These are phyloP conservation scores for Fusarium sororula DNA, from an alignment of 2,329 filamentous ascomycete species.

Conservation along the genomic window DNA sequence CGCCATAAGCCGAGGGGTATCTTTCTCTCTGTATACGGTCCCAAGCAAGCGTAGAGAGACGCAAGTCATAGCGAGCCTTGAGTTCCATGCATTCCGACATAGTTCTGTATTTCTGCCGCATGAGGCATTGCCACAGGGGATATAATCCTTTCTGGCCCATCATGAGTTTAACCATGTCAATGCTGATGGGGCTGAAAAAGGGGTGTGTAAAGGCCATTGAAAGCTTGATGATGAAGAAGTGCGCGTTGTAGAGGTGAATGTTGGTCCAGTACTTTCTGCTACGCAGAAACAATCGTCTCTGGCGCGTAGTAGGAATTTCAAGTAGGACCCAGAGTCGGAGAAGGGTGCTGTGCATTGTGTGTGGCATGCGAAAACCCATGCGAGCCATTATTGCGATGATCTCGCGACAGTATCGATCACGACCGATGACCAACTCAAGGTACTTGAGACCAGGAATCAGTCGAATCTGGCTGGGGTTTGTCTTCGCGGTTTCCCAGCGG, in stretches of 20 bases:
- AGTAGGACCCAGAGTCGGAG: slow-evolving; percentile 79
- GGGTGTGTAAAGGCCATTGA: slow-evolving; percentile 75
- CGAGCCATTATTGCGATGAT: slow-evolving; percentile 70
- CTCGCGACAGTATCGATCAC: slow-evolving; percentile 65
- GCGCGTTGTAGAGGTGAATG: slow-evolving; percentile 67
- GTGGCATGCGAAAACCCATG: slow-evolving; percentile 65
- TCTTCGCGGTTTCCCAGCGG: slow-evolving; percentile 3
- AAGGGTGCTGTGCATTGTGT: slow-evolving; percentile 56
- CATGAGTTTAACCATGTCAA: slow-evolving; percentile 64
- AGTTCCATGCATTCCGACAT: slow-evolving; percentile 63
- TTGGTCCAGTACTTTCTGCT: slow-evolving; percentile 65
- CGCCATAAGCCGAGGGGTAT: slow-evolving; percentile 54
- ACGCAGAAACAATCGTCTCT: slow-evolving; percentile 64
- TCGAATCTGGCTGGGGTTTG: slow-evolving; percentile 48
- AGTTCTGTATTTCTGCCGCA: slow-evolving; percentile 61
- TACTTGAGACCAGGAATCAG: slow-evolving; percentile 72
- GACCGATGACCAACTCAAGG: slow-evolving; percentile 71
- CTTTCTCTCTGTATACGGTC: slow-evolving; percentile 30
- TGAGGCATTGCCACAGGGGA: slow-evolving; percentile 68
- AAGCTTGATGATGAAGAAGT: slow-evolving; percentile 76
- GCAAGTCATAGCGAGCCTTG: slow-evolving; percentile 66
- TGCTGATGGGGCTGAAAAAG: slow-evolving; percentile 59
- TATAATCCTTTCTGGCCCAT: slow-evolving; percentile 66
- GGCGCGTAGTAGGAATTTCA: slow-evolving; percentile 67
- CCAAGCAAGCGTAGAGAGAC: slow-evolving; percentile 48